phyloP scores from a whole-genome alignment of 768 basidiomycete genomes.

The Leccinum imitatum region DNA sequence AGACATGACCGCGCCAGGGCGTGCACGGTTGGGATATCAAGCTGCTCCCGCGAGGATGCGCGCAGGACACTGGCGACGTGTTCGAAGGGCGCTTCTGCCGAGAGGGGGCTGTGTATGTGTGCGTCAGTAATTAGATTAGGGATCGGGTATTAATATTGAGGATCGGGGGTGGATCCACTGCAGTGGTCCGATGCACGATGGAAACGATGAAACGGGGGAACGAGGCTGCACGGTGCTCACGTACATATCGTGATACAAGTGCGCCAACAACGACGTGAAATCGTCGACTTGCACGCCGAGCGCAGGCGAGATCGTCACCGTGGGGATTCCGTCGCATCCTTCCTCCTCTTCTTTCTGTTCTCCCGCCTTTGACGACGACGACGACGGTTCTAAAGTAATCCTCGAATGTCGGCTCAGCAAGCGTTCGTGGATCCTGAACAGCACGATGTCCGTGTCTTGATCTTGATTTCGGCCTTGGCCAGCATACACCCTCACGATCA shows the following conservation, averaged over 20 bases:
- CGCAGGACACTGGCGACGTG: conserved; percentile 57
- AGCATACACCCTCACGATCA: conserved; percentile 44
- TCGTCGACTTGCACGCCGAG: conserved; percentile 44
- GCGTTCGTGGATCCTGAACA: conserved; percentile 58
- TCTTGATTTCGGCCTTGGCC: conserved; percentile 18
- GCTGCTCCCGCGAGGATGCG: conserved; percentile 50
- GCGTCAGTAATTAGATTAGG: not conserved
- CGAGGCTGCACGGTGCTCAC: conserved; percentile 41
- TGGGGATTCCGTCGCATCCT: conserved; percentile 12
- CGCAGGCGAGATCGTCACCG: conserved; percentile 36
- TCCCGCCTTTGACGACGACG: not conserved
- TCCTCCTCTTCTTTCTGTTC: conserved; percentile 2
- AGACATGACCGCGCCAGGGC: conserved; percentile 43
- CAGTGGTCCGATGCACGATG: too few relatives aligned
- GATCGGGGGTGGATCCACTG: too few relatives aligned
- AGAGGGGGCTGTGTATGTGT: conserved; percentile 43
- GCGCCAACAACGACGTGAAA: conserved; percentile 55
- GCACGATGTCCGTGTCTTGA: conserved; percentile 14
- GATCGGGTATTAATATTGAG: not conserved
- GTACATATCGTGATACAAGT: conserved; percentile 69
- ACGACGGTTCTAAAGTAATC: not conserved
- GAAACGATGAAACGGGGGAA: too few relatives aligned
- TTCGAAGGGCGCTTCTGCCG: conserved; percentile 41
- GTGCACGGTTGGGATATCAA: conserved; percentile 59
- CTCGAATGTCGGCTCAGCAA: conserved; percentile 54